Conservation (phyloP, 345 rosid genomes). For the Eucalyptus cladocalyx region DNA sequence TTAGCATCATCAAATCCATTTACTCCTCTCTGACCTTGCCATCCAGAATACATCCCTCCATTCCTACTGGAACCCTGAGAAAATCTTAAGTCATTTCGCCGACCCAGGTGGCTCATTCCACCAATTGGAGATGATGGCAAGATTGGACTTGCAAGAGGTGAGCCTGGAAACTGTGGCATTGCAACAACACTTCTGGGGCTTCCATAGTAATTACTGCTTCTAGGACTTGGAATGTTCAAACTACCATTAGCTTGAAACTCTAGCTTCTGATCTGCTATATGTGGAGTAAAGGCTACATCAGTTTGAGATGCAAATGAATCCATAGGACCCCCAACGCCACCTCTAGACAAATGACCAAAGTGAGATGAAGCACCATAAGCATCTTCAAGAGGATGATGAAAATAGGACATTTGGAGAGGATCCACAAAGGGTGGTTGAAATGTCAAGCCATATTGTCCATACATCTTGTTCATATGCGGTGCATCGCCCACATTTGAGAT, state of each 20-base stretch:
- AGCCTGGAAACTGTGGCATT: conserved; percentile 45
- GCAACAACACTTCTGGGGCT: conserved; percentile 52
- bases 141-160: conserved; percentile 61
- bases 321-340: conserved; percentile 20
- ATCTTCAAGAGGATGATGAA: conserved; percentile 55
- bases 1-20: conserved; percentile 48
- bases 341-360: conserved; percentile 16
- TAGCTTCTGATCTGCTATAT: conserved; percentile 41
- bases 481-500: conserved; percentile 19
- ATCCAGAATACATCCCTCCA: conserved; percentile 53
- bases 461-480: conserved; percentile 28
- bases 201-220: conserved; percentile 38
- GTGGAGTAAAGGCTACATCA: conserved; percentile 19
- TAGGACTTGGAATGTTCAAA: conserved; percentile 33
- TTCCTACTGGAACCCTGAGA: conserved; percentile 39
- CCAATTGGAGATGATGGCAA: conserved; percentile 62
- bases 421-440: conserved; percentile 48
- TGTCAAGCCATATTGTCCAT: conserved; percentile 38
- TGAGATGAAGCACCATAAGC: conserved; percentile 35
- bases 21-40: conserved; percentile 75
- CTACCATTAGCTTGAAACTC: conserved; percentile 35
- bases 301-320: conserved; percentile 32
- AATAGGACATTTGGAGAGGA: conserved; percentile 65
- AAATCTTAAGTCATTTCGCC: conserved; percentile 51
- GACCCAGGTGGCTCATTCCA: conserved; percentile 38